These are phyloP conservation scores for Myxozyma lipomycoides DNA, from an alignment of 805 yeast species.

Conservation along the genomic window DNA sequence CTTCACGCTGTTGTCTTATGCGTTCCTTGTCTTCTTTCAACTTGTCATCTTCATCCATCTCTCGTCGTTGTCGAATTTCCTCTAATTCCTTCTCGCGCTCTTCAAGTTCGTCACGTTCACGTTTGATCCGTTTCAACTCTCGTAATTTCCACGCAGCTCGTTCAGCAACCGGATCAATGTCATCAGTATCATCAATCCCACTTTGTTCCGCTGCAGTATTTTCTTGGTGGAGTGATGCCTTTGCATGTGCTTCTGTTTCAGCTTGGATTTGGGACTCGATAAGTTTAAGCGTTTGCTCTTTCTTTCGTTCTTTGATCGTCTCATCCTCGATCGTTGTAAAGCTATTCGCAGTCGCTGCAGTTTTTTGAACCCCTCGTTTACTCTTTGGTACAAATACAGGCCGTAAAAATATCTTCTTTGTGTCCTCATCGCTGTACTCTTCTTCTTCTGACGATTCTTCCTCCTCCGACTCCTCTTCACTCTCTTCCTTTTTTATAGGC, in stretches of 20 bases:
- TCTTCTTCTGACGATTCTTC: not conserved
- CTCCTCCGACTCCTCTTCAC: not conserved
- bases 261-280: constrained; percentile 34
- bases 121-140: constrained; percentile 39
- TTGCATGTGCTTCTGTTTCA: constrained; percentile 30
- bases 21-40: constrained; percentile 23
- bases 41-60: constrained; percentile 33
- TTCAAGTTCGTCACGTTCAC: constrained; percentile 40
- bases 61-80: constrained; percentile 35
- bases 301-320: constrained; percentile 3
- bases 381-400: constrained; percentile 35
- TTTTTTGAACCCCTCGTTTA: constrained; percentile 3
- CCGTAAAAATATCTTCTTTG: constrained; percentile 32
- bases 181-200: constrained; percentile 47
- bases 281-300: constrained; percentile 29
- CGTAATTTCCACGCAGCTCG: constrained; percentile 43
- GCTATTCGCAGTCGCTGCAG: constrained; percentile 6
- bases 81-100: constrained; percentile 38
- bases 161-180: constrained; percentile 50
- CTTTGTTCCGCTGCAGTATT: constrained; percentile 29
- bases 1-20: constrained; percentile 23
- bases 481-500: constrained; percentile 2
- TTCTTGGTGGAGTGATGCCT: constrained; percentile 28
- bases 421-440: constrained; percentile 2
- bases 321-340: constrained; percentile 3